A percentile compares a stretch with the other conserved stretches of the same genome.
Conservation (phyloP, 2,329 filamentous ascomycete genomes). For the Arthrinium phaeospermum region DNA sequence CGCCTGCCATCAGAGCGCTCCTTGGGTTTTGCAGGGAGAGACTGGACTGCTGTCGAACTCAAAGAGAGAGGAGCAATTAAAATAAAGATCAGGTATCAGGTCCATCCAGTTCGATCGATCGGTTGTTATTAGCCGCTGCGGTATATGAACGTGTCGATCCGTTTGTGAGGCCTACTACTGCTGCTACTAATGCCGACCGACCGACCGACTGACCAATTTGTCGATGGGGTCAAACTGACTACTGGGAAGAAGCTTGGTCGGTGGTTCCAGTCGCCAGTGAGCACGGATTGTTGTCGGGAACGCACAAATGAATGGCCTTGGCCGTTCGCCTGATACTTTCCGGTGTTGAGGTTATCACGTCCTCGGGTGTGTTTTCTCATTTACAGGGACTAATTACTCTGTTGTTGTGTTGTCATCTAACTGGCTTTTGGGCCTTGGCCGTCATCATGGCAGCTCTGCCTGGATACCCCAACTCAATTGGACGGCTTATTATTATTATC, state of each 20-base stretch:
- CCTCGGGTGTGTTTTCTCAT: background rate
- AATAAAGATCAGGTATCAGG: background rate
- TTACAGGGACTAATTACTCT: background rate
- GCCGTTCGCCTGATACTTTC: background rate
- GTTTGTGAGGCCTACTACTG: background rate
- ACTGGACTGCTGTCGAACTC: background rate
- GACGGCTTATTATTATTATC: slow-evolving; percentile 2
- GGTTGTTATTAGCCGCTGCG: slow-evolving; percentile 3
- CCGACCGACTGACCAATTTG: background rate
- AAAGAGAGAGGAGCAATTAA: background rate
- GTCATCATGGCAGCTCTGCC: background rate
- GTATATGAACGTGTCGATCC: background rate
- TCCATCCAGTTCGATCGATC: slow-evolving; percentile 3
- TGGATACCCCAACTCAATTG: slow-evolving; percentile 7
- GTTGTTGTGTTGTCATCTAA: background rate
- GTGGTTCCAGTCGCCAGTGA: background rate
- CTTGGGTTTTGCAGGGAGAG: background rate
- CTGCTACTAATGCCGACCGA: background rate
- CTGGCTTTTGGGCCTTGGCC: background rate
- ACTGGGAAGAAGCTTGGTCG: background rate
- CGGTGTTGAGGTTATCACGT: background rate
- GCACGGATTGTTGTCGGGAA: background rate
- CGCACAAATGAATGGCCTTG: background rate
- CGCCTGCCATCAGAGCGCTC: background rate
- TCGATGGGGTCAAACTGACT: background rate